Percentiles rank a stretch among this genome's conserved stretches.
phyloP scores from a whole-genome alignment of 2,329 filamentous ascomycete species.

The Monilinia laxa region DNA sequence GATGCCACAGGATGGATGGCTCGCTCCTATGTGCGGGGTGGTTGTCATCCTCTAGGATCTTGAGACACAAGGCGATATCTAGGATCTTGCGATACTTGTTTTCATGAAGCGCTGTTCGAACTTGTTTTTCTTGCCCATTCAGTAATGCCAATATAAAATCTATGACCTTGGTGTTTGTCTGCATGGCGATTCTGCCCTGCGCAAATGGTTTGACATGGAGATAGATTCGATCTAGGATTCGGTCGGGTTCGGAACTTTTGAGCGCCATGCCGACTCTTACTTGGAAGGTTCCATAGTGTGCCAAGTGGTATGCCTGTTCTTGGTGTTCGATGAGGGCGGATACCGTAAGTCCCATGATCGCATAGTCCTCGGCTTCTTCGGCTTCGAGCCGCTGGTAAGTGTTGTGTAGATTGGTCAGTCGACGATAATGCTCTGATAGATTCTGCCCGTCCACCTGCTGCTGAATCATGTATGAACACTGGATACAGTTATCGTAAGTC shows the following conservation, averaged over 20 bases:
- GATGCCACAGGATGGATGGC: neutral
- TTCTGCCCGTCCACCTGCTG: neutral
- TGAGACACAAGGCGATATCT: neutral
- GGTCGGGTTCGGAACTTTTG: neutral
- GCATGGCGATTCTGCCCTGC: neutral
- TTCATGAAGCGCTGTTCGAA: neutral
- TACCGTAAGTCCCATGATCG: neutral
- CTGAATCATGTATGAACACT: neutral
- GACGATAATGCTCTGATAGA: neutral
- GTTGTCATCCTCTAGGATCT: neutral
- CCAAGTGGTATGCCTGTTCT: neutral
- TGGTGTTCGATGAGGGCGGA: neutral
- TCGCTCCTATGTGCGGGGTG: neutral
- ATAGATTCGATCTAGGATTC: neutral
- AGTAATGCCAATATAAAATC: slow-evolving; percentile 1
- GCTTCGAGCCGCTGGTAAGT: neutral
- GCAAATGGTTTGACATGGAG: neutral
- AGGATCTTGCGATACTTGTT: neutral
- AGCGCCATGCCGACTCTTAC: neutral
- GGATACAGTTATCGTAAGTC: neutral
- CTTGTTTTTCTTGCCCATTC: neutral
- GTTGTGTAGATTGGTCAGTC: neutral
- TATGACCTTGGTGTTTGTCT: neutral
- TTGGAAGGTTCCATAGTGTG: neutral
- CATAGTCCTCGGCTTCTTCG: neutral